A percentile compares a stretch with the other conserved stretches of the same genome.
Conservation (phyloP, 306 rosid species). For the Cucurbita maxima region DNA sequence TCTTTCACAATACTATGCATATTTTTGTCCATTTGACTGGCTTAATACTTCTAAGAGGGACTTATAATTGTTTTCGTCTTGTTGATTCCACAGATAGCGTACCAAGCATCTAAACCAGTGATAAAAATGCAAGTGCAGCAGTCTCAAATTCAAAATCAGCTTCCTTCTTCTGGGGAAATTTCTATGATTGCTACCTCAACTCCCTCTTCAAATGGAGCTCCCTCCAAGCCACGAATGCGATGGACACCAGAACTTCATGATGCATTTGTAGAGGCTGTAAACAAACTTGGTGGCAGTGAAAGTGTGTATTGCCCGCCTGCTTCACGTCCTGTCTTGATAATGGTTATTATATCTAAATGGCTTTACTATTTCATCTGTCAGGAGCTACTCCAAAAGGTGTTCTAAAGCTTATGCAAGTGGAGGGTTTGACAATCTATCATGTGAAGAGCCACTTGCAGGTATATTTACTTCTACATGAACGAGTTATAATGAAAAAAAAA, state of each 20-base stretch:
- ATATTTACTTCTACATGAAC: conserved; percentile 8
- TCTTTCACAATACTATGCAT: conserved; percentile 4
- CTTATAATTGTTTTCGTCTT: neutral
- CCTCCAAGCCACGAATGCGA: conserved; percentile 89
- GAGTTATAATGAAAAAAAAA: neutral
- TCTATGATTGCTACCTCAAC: conserved; percentile 25
- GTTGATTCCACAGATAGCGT: conserved; percentile 42
- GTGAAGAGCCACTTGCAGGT: conserved; percentile 99
- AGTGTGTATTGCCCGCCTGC: conserved; percentile 34
- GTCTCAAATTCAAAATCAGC: conserved; percentile 44
- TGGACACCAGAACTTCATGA: conserved; percentile 99
- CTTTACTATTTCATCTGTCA: conserved; percentile 14
- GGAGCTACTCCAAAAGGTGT: conserved; percentile 99
- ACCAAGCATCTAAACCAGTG: conserved; percentile 41
- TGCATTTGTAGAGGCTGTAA: conserved; percentile 96
- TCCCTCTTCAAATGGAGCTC: conserved; percentile 45
- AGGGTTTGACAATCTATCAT: conserved; percentile 88
- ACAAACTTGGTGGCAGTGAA: conserved; percentile 96
- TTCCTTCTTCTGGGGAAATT: conserved; percentile 47
- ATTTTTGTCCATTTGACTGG: neutral
- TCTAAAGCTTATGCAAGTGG: conserved; percentile 91
- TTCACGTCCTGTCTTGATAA: conserved; percentile 8
- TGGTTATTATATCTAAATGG: conserved; percentile 15
- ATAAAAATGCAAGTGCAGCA: conserved; percentile 32
- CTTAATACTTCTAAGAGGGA: neutral